Percentiles rank a stretch among this genome's conserved stretches.
These are phyloP conservation scores for Xerocomus spinulosus DNA, from an alignment of 768 basidiomycete species.

Conservation along the genomic window DNA sequence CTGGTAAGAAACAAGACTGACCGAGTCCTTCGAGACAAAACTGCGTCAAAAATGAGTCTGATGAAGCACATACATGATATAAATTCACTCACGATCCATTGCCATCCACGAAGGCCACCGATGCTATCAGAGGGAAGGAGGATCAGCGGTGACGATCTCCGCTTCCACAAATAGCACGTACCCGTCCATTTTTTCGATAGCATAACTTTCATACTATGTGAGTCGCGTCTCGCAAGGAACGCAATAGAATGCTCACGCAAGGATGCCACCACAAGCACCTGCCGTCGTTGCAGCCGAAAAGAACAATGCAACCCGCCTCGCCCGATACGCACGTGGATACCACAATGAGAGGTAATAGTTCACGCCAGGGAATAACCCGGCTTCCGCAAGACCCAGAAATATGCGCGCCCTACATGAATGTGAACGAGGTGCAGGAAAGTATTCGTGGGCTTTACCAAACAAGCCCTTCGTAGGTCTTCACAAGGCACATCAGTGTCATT, in stretches of 20 bases:
- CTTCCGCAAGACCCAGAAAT: neutral
- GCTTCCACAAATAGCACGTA: neutral
- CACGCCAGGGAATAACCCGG: neutral
- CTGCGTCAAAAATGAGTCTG: neutral
- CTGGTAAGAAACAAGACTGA: neutral
- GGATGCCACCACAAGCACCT: conserved; percentile 1
- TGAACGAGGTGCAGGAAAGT: neutral
- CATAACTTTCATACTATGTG: neutral
- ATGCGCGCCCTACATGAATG: neutral
- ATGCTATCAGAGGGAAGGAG: neutral
- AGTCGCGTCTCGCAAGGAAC: neutral
- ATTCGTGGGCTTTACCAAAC: neutral
- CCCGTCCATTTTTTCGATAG: conserved; percentile 4
- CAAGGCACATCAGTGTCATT: conserved; percentile 2
- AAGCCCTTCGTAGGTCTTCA: conserved; percentile 1
- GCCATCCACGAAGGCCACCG: conserved; percentile 2
- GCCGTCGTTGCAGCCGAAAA: neutral
- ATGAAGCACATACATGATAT: neutral
- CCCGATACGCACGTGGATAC: conserved; percentile 2
- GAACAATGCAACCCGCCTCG: neutral
- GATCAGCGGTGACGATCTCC: no score
- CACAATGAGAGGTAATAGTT: conserved; percentile 2
- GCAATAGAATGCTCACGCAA: neutral
- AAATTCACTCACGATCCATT: conserved; percentile 2
- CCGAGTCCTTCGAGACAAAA: conserved; percentile 2